These are phyloP conservation scores for Leccinum variicolor DNA, from an alignment of 768 basidiomycete genomes.

Conservation along the genomic window DNA sequence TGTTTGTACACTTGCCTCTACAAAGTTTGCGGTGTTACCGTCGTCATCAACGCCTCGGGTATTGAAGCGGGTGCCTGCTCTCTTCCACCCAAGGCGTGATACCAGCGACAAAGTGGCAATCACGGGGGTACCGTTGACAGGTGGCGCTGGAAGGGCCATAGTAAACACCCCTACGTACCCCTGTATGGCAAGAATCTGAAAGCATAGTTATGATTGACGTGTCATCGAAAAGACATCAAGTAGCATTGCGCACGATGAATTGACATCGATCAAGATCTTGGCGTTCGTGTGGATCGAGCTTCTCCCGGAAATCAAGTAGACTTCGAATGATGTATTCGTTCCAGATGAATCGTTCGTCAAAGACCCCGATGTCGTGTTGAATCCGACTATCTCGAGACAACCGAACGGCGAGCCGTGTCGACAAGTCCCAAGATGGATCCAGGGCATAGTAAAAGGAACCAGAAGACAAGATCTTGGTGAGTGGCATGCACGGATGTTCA, in stretches of 20 bases:
- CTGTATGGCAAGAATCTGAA: conserved; percentile 85
- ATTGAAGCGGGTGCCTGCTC: conserved; percentile 97
- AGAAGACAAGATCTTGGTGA: conserved; percentile 87
- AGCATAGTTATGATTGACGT: conserved; percentile 6
- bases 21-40: conserved; percentile 93
- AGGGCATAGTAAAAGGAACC: conserved; percentile 93
- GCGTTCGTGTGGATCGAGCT: conserved; percentile 66
- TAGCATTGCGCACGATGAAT: conserved; percentile 63
- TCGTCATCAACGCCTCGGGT: conserved; percentile 95
- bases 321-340: conserved; percentile 89
- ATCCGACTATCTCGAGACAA: conserved; percentile 48
- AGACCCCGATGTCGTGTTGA: conserved; percentile 51
- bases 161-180: conserved; percentile 87
- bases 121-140: conserved; percentile 66
- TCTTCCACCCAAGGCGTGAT: conserved; percentile 87
- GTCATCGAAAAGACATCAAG: conserved; percentile 4
- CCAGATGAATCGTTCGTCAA: conserved; percentile 91
- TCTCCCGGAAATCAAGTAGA: conserved; percentile 82
- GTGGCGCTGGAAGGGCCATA: conserved; percentile 72
- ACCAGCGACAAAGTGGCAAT: conserved; percentile 79
- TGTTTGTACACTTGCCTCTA: conserved; percentile 59
- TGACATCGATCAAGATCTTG: conserved; percentile 77
- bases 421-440: conserved; percentile 85
- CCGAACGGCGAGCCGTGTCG: conserved; percentile 73
- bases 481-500: conserved; percentile 87